A percentile compares a stretch with the other conserved stretches of the same genome.
phyloP scores from a whole-genome alignment of 768 basidiomycete genomes.

The Postia placenta region DNA sequence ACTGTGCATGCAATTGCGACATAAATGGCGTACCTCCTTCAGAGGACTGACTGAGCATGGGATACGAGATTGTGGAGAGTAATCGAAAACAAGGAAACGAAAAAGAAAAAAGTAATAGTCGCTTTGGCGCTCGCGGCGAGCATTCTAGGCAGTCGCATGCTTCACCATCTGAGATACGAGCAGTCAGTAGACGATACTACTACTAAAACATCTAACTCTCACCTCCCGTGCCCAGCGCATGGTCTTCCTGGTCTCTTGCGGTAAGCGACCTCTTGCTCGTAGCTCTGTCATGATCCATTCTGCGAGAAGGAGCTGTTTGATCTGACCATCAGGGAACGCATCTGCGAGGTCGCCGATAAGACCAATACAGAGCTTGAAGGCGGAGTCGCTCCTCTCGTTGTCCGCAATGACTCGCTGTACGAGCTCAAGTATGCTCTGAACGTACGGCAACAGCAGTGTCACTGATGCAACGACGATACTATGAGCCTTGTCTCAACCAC shows the following conservation, averaged over 20 bases:
- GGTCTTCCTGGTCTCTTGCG: constrained; percentile 78
- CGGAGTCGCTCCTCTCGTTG: constrained; percentile 78
- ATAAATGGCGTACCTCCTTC: constrained; percentile 17
- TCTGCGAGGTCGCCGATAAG: constrained; percentile 93
- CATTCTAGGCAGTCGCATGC: constrained; percentile 60
- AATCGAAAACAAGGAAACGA: constrained; percentile 14
- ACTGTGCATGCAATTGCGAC: constrained; percentile 12
- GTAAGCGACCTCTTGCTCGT: constrained; percentile 67
- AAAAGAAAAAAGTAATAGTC: constrained; percentile 6
- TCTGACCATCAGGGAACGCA: constrained; percentile 71
- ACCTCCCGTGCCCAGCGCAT: constrained; percentile 95
- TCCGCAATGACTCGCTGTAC: constrained; percentile 70
- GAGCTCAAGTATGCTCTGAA: constrained; percentile 72
- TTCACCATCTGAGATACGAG: constrained; percentile 59
- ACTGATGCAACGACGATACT: constrained; percentile 25
- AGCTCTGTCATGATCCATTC: constrained; percentile 77
- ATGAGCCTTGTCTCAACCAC: constrained; percentile 4
- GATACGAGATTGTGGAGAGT: constrained; percentile 15
- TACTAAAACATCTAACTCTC: too few relatives aligned
- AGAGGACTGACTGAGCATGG: constrained; percentile 12
- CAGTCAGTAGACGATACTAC: neutral
- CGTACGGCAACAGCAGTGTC: constrained; percentile 60
- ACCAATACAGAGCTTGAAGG: constrained; percentile 73
- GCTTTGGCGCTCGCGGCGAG: too few relatives aligned
- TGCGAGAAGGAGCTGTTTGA: constrained; percentile 72